phyloP scores from a whole-genome alignment of 139 green algal genomes.

The Limnomonas spitsbergensis region DNA sequence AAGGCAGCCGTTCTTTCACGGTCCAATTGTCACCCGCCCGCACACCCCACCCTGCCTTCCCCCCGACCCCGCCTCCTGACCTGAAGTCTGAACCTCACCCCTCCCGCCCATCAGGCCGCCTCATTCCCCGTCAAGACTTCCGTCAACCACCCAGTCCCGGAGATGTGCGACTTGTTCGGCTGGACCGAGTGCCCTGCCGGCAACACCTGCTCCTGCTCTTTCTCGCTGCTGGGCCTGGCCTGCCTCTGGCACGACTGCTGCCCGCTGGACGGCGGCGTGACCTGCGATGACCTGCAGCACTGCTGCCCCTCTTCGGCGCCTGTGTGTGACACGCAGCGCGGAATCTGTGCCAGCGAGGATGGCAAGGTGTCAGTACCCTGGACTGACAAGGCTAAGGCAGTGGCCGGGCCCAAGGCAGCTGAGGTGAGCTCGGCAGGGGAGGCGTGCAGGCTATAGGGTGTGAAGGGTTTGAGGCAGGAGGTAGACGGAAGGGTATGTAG shows the following conservation, averaged over 20 bases:
- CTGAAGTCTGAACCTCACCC: too few relatives aligned
- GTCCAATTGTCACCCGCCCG: too few relatives aligned
- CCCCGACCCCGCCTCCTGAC: too few relatives aligned
- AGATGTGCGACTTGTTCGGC: constrained; percentile 15
- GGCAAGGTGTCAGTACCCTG: constrained; percentile 33
- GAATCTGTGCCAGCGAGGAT: constrained; percentile 52
- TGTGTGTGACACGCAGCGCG: constrained; percentile 75
- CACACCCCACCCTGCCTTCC: too few relatives aligned
- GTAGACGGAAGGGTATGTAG: too few relatives aligned
- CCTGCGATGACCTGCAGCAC: constrained; percentile 88
- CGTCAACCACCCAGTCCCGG: constrained; percentile 14
- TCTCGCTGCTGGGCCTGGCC: constrained; percentile 30
- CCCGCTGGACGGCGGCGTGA: constrained; percentile 77
- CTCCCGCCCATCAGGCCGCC: constrained; percentile 50
- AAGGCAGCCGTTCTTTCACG: too few relatives aligned
- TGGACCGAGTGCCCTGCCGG: constrained; percentile 39
- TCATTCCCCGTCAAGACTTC: constrained; percentile 85
- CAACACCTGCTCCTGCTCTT: constrained; percentile 47
- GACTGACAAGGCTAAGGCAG: constrained; percentile 33
- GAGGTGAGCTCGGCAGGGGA: too few relatives aligned
- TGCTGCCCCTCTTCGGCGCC: constrained; percentile 88
- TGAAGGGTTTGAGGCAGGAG: too few relatives aligned
- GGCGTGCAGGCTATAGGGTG: too few relatives aligned
- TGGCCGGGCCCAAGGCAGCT: not conserved
- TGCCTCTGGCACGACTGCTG: constrained; percentile 82